Evolutionary conservation across 345 rosid species (phyloP).

Genomic region (Eucalyptus marginata): DNA sequence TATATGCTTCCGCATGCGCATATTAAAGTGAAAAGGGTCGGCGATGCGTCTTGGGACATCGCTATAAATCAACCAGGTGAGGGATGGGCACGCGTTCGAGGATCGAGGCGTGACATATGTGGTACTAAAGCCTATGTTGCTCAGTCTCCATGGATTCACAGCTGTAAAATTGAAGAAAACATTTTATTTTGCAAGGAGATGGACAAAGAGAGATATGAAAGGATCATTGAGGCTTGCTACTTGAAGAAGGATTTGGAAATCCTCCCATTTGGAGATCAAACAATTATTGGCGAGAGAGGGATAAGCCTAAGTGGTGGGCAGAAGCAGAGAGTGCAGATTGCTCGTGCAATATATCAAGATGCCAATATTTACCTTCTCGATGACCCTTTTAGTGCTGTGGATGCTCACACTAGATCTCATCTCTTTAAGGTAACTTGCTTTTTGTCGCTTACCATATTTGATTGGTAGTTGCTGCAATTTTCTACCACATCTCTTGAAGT

Average conservation of each 20-base stretch:
- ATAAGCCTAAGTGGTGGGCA: slow-evolving; percentile 86
- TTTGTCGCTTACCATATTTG: not conserved
- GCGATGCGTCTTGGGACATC: too few species aligned
- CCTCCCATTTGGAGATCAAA: slow-evolving; percentile 65
- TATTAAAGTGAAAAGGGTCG: too few species aligned
- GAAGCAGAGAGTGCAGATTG: slow-evolving; percentile 73
- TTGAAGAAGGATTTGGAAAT: slow-evolving; percentile 63
- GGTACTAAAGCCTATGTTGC: slow-evolving; percentile 74
- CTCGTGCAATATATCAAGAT: slow-evolving; percentile 84
- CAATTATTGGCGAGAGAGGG: slow-evolving; percentile 82
- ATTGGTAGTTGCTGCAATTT: not conserved
- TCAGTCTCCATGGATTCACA: slow-evolving; percentile 85
- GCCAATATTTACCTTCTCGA: slow-evolving; percentile 71
- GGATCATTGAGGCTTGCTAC: slow-evolving; percentile 59
- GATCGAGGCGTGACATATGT: not conserved
- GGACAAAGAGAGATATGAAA: slow-evolving; percentile 54
- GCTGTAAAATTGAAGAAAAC: slow-evolving; percentile 69
- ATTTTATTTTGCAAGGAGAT: slow-evolving; percentile 66
- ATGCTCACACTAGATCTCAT: slow-evolving; percentile 81
- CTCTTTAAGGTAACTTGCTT: slow-evolving; percentile 43
- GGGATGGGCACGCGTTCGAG: too few species aligned
- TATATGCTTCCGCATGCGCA: too few species aligned
- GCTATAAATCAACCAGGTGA: too few species aligned
- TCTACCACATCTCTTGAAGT: not conserved
- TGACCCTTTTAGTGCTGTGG: slow-evolving; percentile 88